These are phyloP conservation scores for Ceratocystis destructans DNA, from an alignment of 2,329 filamentous ascomycete genomes.

Conservation along the genomic window DNA sequence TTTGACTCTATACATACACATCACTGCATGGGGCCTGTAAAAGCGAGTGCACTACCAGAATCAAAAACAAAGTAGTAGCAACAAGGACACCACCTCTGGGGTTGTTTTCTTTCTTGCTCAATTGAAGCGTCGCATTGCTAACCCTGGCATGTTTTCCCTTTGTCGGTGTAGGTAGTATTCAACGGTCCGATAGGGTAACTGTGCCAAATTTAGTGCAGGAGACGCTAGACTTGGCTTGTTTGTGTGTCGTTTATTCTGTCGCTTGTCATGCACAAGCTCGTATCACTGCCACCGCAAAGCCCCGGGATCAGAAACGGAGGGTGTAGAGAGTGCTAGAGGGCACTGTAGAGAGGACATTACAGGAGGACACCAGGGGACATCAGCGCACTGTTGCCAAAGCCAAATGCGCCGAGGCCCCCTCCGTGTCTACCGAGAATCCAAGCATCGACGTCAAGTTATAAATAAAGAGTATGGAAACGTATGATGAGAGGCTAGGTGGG, in stretches of 20 bases:
- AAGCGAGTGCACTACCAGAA: not conserved
- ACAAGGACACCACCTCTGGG: not conserved
- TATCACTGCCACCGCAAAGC: conserved; percentile 7
- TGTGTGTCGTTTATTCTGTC: conserved; percentile 4
- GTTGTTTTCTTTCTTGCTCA: not conserved
- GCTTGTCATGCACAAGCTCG: conserved; percentile 1
- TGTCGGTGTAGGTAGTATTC: conserved; percentile 3
- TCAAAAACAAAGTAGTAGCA: not conserved
- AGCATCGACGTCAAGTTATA: not conserved
- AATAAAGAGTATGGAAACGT: not conserved
- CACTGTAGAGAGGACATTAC: not conserved
- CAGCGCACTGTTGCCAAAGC: not conserved
- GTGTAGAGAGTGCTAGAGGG: not conserved
- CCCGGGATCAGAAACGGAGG: not conserved
- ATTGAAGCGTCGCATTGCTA: not conserved
- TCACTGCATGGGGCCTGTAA: not conserved
- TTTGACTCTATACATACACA: conserved; percentile 1
- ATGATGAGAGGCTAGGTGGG: not conserved
- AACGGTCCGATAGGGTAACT: not conserved
- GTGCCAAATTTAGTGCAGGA: conserved; percentile 1
- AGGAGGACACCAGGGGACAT: not conserved
- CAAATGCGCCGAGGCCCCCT: not conserved
- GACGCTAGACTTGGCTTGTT: not conserved
- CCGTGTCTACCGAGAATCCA: not conserved
- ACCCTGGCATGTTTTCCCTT: not conserved